A percentile compares a stretch with the other conserved stretches of the same genome.
Conservation (phyloP, 2,329 filamentous ascomycete species). For the Colletotrichum tropicicola region DNA sequence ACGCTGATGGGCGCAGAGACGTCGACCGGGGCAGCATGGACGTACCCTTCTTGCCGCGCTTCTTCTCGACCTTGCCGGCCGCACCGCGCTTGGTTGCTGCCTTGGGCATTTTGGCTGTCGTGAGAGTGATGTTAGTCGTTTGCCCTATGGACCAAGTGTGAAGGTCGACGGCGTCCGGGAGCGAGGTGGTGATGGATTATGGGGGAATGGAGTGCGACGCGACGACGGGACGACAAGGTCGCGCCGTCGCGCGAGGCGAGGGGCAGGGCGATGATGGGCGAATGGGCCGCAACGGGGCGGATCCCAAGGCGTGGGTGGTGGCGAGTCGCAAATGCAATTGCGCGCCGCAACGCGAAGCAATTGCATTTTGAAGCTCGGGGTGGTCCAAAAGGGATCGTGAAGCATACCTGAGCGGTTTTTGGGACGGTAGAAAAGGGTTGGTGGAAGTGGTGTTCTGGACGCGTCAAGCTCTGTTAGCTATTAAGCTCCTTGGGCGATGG, state of each 20-base stretch:
- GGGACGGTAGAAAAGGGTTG: slow-evolving; percentile 33
- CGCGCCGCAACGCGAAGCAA: slow-evolving; percentile 39
- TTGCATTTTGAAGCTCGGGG: slow-evolving; percentile 46
- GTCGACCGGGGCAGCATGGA: slow-evolving; percentile 18
- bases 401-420: slow-evolving; percentile 47
- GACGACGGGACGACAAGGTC: not conserved
- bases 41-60: slow-evolving; percentile 68
- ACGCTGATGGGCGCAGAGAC: not conserved
- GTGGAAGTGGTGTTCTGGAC: slow-evolving; percentile 40
- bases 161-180: not conserved
- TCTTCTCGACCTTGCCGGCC: slow-evolving; percentile 62
- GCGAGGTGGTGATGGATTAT: no score
- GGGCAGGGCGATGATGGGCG: not conserved
- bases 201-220: not conserved
- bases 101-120: slow-evolving; percentile 65
- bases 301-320: not conserved
- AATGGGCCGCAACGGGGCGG: slow-evolving; percentile 33
- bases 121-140: slow-evolving; percentile 35
- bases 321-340: slow-evolving; percentile 51
- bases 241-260: no score
- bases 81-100: slow-evolving; percentile 62
- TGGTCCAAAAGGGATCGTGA: slow-evolving; percentile 32
- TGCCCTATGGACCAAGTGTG: slow-evolving; percentile 10
- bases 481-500: slow-evolving; percentile 24
- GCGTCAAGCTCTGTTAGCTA: slow-evolving; percentile 40